Percentiles rank a stretch among this genome's conserved stretches.
Conservation (phyloP, 73 alveolate species). For the Paramecium tetraurelia region DNA sequence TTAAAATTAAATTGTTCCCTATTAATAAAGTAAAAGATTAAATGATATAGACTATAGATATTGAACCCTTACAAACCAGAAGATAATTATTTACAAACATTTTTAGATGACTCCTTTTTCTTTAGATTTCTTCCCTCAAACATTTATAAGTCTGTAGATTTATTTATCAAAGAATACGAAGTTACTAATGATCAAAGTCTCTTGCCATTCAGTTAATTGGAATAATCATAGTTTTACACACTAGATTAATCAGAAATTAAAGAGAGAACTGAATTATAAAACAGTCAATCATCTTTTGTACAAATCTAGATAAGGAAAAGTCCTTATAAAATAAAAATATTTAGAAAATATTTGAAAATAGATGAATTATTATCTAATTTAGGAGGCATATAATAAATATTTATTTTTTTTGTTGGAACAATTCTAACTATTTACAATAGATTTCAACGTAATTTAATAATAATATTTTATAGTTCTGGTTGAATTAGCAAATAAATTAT, state of each 20-base stretch:
- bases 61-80: constrained; percentile 8
- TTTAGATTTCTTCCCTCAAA: background rate
- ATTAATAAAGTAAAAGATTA: background rate
- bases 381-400: constrained; percentile 23
- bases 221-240: background rate
- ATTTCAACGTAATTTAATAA: background rate
- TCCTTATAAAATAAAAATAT: background rate
- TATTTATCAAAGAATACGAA: background rate
- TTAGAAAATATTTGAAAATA: background rate
- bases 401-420: background rate
- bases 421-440: background rate
- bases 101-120: background rate
- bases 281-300: background rate
- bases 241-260: background rate
- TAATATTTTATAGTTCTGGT: background rate
- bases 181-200: background rate
- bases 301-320: background rate
- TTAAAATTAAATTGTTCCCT: background rate
- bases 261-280: background rate
- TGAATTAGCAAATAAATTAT: constrained; percentile 20
- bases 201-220: background rate
- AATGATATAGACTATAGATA: background rate
- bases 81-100: background rate
- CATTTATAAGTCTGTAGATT: background rate
- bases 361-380: constrained; percentile 34